Conservation (phyloP, 225 moss, liverwort and hornwort species). For the Thuidium tamariscinum region DNA sequence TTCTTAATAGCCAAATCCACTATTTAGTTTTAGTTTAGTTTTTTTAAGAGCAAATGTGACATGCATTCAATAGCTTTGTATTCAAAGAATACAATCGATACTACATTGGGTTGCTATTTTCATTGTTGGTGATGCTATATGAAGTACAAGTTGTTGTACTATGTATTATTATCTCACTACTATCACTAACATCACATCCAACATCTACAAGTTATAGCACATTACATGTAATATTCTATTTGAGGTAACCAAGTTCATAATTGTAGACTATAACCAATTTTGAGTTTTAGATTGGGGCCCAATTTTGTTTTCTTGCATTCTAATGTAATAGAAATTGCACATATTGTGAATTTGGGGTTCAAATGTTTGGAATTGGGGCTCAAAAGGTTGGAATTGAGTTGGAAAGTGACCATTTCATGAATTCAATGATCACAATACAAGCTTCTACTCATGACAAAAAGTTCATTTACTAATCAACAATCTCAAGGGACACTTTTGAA, state of each 20-base stretch:
- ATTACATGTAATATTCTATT: background rate
- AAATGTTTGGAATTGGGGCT: background rate
- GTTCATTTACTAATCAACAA: background rate
- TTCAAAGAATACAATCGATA: background rate
- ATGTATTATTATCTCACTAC: background rate
- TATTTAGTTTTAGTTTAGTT: background rate
- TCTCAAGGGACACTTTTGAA: background rate
- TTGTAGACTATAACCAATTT: rapidly evolving
- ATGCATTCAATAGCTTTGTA: background rate
- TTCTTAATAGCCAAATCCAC: background rate
- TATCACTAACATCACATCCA: background rate
- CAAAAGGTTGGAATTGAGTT: background rate
- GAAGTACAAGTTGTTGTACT: background rate
- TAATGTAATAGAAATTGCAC: background rate
- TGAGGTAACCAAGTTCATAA: rapidly evolving
- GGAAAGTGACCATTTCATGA: background rate
- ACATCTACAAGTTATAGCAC: background rate
- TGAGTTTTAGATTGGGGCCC: rapidly evolving
- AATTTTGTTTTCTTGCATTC: background rate
- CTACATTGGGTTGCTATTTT: background rate
- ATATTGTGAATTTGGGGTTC: background rate
- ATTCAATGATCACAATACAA: rapidly evolving
- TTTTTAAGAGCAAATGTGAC: background rate
- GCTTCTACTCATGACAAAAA: background rate
- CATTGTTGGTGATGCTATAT: background rate